Base-by-base conservation (phyloP, 2,329 filamentous ascomycete genomes). In the Curvularia sp. region DNA sequence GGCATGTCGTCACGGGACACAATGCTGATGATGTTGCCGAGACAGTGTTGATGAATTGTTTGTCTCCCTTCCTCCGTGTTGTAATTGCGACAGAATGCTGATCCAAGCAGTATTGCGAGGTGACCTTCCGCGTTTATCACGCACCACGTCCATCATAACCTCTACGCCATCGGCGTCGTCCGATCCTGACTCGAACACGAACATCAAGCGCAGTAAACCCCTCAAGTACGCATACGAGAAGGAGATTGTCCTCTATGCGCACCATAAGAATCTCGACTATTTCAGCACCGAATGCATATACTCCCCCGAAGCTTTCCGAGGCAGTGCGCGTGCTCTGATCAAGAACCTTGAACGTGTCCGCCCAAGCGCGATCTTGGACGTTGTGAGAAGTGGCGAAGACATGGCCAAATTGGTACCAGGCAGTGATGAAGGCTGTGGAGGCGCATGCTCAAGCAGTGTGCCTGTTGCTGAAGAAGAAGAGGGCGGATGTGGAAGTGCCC, bases 281-380 rank as follows among this genome's bases (percentile, higher is more conserved):
- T 99, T 99, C 79, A 97, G 89, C 71, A 99, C 95, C 0, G 95
- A 99, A 79, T 99, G 95, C 81, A 93, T 99, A 60, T 99, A 99
- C 81, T 97, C 92, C 53, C 95, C 95, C 0, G 95, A 99, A 78
- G 95, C 95, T 2, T 99, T 99, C 74, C 86, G 95, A 58, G 95
- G 95, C 3, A 97, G 92, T 66, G 95, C 95, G 2, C 86, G 95
- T 63, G 91, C 89, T 25, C 80, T 99, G 57, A 97, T 99, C 77
- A 99, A 99, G 80, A 96, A 94, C 67, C 81, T 99, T 30, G 95
- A 99, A 78, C 90, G 90, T 68, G 92, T 99, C 7, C 85, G 95
- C 2, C 94, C 95, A 1, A 97, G 93, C 71, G 93, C 94, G 3
- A 98, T 99, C 50, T 75, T 99, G 54, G 95, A 99, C 74, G 92